Evolutionary conservation across 169 alveolate species (phyloP), one percentile per base, ranked within the genome.

Genomic region (Plasmodium relictum): DNA sequence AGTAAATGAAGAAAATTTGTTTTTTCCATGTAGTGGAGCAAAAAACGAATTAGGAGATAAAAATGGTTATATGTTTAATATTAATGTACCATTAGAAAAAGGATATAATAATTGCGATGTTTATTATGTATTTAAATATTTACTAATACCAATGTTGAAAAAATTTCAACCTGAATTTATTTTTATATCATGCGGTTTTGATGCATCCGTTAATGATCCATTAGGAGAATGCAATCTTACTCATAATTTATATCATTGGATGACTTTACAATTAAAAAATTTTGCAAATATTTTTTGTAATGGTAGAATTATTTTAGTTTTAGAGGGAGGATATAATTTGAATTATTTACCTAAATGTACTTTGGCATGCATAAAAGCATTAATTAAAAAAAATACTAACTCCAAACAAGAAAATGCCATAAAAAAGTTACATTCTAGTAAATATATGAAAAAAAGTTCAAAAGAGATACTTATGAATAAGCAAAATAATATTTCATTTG

Each of bases 131-230:
- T 92, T 88, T 62, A 62, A 73, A 59, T 70, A 56, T 63, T 85
- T 92, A 65, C 95, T 97, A 7, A 78, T 97, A 22, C 99, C 99
- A n/a, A 93, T 97, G 69, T 91, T 97, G 58, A 91, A 94, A 65
- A 95, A 88, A 52, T 98, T 97, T 88, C 89, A 95, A 61, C 99
- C 99, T 20, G 99, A 98, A 90, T 95, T 97, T 70, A 96, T 98
- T 16, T 93, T 98, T 62, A 95, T 98, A n/a, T 96, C 98, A 6
- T 98, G 98, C 14, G 99, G 99, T 22, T 97, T 97, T 72, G 99
- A 98, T 88, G 99, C 98, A 8, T 98, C 97, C 58, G 96, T 92
- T 70, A 91, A 62, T n/a, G 95, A 94, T 66, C 93, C 89, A 10
- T 69, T 96, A 56, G 99, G 98, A 58, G 95, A 94, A 31, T 92